These are phyloP conservation scores for Pseudevernia furfuracea DNA, from an alignment of 495 filamentous ascomycete genomes.

Conservation along the genomic window DNA sequence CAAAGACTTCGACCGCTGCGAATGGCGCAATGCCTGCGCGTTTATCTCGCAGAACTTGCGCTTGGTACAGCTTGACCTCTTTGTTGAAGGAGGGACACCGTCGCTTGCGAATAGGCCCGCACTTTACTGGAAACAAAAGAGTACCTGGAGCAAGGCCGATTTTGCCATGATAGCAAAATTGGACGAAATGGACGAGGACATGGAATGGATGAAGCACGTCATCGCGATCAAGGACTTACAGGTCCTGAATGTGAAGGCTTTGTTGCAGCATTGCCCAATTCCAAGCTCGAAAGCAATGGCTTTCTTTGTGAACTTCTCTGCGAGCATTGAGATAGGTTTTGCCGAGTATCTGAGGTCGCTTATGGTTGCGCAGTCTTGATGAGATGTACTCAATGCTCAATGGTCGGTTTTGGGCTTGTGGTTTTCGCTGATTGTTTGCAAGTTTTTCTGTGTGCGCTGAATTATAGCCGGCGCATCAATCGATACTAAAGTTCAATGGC, in stretches of 20 bases:
- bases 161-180: slow-evolving; percentile 34
- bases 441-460: not conserved
- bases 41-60: slow-evolving; percentile 33
- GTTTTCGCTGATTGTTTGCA: not conserved
- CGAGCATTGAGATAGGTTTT: slow-evolving; percentile 43
- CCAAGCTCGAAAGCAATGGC: slow-evolving; percentile 38
- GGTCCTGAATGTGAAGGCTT: slow-evolving; percentile 36
- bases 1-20: slow-evolving; percentile 44
- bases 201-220: slow-evolving; percentile 46
- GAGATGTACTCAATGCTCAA: not conserved
- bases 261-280: slow-evolving; percentile 36
- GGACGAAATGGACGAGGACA: slow-evolving; percentile 30
- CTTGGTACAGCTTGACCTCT: slow-evolving; percentile 36
- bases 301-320: slow-evolving; percentile 45
- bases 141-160: slow-evolving; percentile 34
- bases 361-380: slow-evolving; percentile 25
- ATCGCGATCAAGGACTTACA: slow-evolving; percentile 35
- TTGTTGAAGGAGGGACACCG: slow-evolving; percentile 34
- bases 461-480: too few relatives aligned
- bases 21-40: slow-evolving; percentile 42
- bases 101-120: slow-evolving; percentile 28
- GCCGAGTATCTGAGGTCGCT: slow-evolving; percentile 37
- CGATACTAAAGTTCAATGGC: too few relatives aligned
- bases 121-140: slow-evolving; percentile 34
- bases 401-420: not conserved